Conservation (phyloP, 2,329 filamentous ascomycete species). For the Nothophoma quercina region DNA sequence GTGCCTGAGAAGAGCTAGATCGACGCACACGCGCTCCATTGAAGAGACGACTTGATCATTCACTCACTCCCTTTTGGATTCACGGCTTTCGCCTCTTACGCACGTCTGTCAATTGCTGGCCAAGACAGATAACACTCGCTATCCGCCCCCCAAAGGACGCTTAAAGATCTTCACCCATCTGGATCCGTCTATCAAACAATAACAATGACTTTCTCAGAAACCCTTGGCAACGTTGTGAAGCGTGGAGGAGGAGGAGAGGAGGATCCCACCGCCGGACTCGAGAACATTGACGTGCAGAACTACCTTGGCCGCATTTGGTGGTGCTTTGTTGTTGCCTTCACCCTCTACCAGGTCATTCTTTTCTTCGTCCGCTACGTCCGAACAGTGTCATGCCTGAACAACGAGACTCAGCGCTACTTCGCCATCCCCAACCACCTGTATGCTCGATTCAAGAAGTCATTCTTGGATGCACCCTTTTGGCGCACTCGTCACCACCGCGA, state of each 20-base stretch:
- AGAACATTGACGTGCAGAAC: conserved; percentile 47
- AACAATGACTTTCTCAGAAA: conserved; percentile 37
- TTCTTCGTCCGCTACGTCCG: conserved; percentile 73
- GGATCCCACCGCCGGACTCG: conserved; percentile 37
- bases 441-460: conserved; percentile 56
- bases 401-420: conserved; percentile 83
- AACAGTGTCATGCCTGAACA: conserved; percentile 76
- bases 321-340: conserved; percentile 67
- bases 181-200: conserved; percentile 18
- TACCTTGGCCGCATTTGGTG: conserved; percentile 60
- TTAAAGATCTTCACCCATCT: conserved; percentile 26
- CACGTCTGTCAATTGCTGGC: conserved; percentile 48
- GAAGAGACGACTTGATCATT: conserved; percentile 18
- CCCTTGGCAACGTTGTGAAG: conserved; percentile 25
- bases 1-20: conserved; percentile 12
- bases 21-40: conserved; percentile 17
- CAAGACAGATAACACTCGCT: conserved; percentile 47
- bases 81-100: conserved; percentile 29
- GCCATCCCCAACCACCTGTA: conserved; percentile 64
- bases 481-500: conserved; percentile 59
- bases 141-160: conserved; percentile 29
- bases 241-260: conserved; percentile 35
- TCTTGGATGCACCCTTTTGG: conserved; percentile 58
- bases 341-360: conserved; percentile 71
- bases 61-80: conserved; percentile 10